These are phyloP conservation scores for Lepiota venenata DNA, from an alignment of 768 basidiomycete species.

Conservation along the genomic window DNA sequence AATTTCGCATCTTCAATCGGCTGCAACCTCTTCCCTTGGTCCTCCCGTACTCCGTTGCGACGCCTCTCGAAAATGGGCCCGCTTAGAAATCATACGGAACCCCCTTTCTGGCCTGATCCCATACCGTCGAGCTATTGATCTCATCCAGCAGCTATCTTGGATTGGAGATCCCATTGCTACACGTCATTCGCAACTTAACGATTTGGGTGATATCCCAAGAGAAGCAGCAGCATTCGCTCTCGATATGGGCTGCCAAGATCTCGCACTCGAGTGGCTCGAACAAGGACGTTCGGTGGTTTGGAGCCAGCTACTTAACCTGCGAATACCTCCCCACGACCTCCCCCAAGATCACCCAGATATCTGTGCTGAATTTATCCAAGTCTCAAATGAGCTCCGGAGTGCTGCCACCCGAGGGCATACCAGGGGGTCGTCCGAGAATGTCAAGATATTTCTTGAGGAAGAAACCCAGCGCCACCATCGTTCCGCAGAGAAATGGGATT, in stretches of 20 bases:
- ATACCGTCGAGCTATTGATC: background rate
- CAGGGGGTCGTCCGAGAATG: too few relatives aligned
- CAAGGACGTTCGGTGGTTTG: slow-evolving; percentile 23
- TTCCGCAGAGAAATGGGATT: background rate
- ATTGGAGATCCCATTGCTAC: too few relatives aligned
- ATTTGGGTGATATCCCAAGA: background rate
- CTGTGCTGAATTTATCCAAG: too few relatives aligned
- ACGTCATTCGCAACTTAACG: background rate
- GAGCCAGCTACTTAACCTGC: slow-evolving; percentile 16
- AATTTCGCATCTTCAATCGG: too few relatives aligned
- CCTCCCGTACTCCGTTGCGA: too few relatives aligned
- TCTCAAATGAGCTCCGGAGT: too few relatives aligned
- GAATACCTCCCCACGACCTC: slow-evolving; percentile 17
- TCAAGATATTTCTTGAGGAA: too few relatives aligned
- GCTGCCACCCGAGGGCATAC: too few relatives aligned
- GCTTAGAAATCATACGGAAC: background rate
- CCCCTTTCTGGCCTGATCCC: background rate
- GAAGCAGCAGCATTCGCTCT: background rate
- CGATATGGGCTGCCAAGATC: background rate
- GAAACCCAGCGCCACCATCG: background rate
- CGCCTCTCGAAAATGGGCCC: background rate
- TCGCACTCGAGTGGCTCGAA: slow-evolving; percentile 22
- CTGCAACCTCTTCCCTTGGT: too few relatives aligned
- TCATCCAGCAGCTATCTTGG: background rate
- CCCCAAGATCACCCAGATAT: too few relatives aligned